Base-by-base conservation (phyloP, 2,329 filamentous ascomycete species). In the Pseudonectria buxi region DNA sequence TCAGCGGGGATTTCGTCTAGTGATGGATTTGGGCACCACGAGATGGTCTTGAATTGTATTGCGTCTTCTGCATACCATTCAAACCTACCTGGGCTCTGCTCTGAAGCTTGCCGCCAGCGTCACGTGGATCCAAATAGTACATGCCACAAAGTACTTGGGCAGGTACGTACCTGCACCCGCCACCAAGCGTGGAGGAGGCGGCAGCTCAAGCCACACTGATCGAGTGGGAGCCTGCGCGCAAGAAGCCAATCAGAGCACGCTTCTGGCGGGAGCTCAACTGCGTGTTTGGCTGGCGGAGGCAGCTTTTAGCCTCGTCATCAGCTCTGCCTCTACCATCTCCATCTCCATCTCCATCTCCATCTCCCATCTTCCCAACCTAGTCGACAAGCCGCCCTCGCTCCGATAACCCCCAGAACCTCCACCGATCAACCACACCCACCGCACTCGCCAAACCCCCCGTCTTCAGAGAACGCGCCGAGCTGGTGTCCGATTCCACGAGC, bases 271-370 rank as follows among this genome's bases (percentile, higher is more conserved):
- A 47, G 51, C 50, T 49, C 49, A 40, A 46, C 43, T 35, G 33
- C 24, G 32, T 45, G 37, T 41, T 35, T 47, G 27, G 40, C 50
- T 47, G 27, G 40, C 50, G 56, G 63, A 71, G 68, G 67, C 67
- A 70, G 65, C 67, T 65, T 62, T 58, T 63, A 68, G 69, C 69
- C 67, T 72, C 69, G 69, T 73, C 69, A 73, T 70, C 68, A 65
- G 62, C 62, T 59, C 54, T 54, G 45, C 49, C 46, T 52, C 50
- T 38, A 40, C 46, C 50, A 53, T 48, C 43, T 47, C 41, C n/a
- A n/a, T n/a, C n/a, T n/a, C n/a, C n/a, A n/a, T n/a, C n/a, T n/a
- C n/a, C n/a, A n/a, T n/a, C n/a, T n/a, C n/a, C n/a, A n/a, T n/a
- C n/a, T n/a, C n/a, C n/a, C n/a, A n/a, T n/a, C n/a, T n/a, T n/a